Percentiles rank a stretch among this genome's conserved stretches.
Evolutionary conservation across 441 rosid genomes (phyloP).

Genomic region (Hypseocharis bilobata): DNA sequence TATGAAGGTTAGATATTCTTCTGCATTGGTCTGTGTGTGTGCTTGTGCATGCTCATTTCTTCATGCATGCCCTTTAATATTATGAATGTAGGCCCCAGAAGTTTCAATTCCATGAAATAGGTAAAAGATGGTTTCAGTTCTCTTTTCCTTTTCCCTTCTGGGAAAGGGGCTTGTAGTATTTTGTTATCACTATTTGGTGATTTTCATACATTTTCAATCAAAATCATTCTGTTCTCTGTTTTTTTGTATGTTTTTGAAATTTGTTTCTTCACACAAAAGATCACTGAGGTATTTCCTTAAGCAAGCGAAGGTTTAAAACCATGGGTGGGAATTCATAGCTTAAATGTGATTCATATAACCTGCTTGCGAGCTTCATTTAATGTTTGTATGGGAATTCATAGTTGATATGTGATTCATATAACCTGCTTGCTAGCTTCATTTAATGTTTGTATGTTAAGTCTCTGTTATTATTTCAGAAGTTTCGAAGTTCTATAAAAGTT

Average conservation of each 20-base stretch:
- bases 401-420: too few species aligned
- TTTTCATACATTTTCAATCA: neutral
- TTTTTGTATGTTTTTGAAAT: neutral
- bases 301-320: neutral
- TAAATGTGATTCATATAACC: too few species aligned
- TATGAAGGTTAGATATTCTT: too few species aligned
- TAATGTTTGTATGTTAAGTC: neutral
- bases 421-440: slow-evolving; percentile 1
- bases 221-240: neutral
- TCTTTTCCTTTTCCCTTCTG: neutral
- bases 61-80: neutral
- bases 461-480: neutral
- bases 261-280: neutral
- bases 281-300: neutral
- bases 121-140: neutral
- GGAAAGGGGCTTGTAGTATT: neutral
- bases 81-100: neutral
- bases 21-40: neutral
- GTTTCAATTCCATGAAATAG: too few species aligned
- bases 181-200: neutral
- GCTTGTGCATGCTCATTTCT: neutral
- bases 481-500: neutral
- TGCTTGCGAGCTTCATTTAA: too few species aligned
- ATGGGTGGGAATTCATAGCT: too few species aligned
- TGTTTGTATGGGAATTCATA: too few species aligned